Conservation (phyloP, 768 basidiomycete genomes). For the Guyanaporus albipodus region DNA sequence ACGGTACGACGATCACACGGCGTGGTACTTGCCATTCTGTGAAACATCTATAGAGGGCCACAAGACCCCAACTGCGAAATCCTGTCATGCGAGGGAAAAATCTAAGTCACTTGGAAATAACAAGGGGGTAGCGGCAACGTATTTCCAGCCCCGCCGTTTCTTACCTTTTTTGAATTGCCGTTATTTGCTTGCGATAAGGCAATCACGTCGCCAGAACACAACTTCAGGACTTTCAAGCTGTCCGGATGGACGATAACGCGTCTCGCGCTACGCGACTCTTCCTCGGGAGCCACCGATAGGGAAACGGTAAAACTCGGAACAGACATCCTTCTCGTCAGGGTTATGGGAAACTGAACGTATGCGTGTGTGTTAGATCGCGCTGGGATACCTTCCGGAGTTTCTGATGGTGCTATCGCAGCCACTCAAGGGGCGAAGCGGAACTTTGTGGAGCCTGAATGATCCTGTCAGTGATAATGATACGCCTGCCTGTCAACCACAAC, state of each 20-base stretch:
- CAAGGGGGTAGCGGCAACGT: conserved; percentile 1
- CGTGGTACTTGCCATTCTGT: conserved; percentile 48
- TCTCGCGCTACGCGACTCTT: conserved; percentile 49
- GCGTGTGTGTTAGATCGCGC: background rate
- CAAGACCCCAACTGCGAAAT: conserved; percentile 62
- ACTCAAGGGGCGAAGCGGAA: conserved; percentile 1
- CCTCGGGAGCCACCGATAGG: conserved; percentile 33
- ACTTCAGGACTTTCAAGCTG: conserved; percentile 52
- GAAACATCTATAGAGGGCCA: conserved; percentile 72
- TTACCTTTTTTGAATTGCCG: conserved; percentile 34
- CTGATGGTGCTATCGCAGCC: background rate
- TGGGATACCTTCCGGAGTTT: background rate
- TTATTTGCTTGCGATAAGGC: conserved; percentile 45
- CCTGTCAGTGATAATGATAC: conserved; percentile 5
- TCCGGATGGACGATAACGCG: conserved; percentile 65
- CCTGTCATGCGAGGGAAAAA: conserved; percentile 35
- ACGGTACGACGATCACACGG: conserved; percentile 1
- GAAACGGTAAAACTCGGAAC: conserved; percentile 36
- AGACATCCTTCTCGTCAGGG: conserved; percentile 13
- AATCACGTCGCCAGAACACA: conserved; percentile 68
- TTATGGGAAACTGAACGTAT: conserved; percentile 1
- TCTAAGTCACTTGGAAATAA: conserved; percentile 13
- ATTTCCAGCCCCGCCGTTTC: conserved; percentile 14
- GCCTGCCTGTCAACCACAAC: background rate
- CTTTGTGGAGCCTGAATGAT: background rate